These are phyloP conservation scores for Incumbomyces delicatus DNA, from an alignment of 2,329 filamentous ascomycete species.

Conservation along the genomic window DNA sequence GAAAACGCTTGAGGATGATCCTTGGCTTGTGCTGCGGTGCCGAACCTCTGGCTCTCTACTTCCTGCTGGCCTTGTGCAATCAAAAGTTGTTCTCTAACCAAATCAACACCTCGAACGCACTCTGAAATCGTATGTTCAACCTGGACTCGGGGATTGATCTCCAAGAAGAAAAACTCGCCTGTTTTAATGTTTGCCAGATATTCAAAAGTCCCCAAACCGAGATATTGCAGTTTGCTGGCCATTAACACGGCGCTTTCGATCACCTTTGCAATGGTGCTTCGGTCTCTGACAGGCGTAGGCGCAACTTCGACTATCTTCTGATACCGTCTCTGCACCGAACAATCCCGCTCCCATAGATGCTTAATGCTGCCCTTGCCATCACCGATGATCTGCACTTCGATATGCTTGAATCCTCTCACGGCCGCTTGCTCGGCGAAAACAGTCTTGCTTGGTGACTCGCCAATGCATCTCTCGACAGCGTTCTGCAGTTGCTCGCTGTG, in stretches of 20 bases:
- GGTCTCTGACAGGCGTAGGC: constrained; percentile 41
- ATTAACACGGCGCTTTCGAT: constrained; percentile 47
- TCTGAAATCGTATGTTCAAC: constrained; percentile 56
- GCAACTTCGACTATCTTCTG: constrained; percentile 54
- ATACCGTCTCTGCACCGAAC: constrained; percentile 50
- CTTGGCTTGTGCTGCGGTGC: constrained; percentile 22
- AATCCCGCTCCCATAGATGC: constrained; percentile 53
- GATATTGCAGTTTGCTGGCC: constrained; percentile 43
- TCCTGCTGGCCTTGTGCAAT: constrained; percentile 41
- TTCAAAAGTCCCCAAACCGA: constrained; percentile 55
- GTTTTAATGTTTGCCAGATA: constrained; percentile 47
- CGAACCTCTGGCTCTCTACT: constrained; percentile 28
- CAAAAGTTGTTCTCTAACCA: constrained; percentile 46
- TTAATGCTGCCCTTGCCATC: constrained; percentile 43
- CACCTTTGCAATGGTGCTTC: constrained; percentile 38
- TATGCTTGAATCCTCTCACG: constrained; percentile 49
- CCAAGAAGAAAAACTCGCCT: constrained; percentile 48
- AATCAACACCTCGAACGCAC: constrained; percentile 43
- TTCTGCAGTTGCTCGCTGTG: constrained; percentile 35
- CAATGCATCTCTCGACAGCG: constrained; percentile 41
- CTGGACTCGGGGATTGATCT: constrained; percentile 52
- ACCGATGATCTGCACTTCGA: constrained; percentile 53
- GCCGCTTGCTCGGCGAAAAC: constrained; percentile 55
- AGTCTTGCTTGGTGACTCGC: constrained; percentile 49
- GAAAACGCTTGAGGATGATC: constrained; percentile 34